Base-by-base conservation (phyloP, 345 rosid genomes). In the Boechera divaricarpa region DNA sequence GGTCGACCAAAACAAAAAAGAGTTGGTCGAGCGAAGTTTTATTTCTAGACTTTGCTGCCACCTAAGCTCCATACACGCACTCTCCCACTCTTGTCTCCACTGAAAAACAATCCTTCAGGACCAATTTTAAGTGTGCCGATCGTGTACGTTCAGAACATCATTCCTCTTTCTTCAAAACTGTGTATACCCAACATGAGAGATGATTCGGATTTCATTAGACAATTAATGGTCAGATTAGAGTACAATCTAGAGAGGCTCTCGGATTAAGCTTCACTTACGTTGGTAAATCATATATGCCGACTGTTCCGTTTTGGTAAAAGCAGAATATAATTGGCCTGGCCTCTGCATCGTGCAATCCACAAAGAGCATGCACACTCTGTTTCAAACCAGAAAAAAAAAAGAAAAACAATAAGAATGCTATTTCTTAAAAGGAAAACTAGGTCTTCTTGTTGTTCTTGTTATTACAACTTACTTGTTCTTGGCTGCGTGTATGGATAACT, bases 21-120 rank as follows among this genome's bases (percentile, higher is more conserved):
- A 35, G 10, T 21, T 60, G 48, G 32, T 61, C 38, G 9, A 35
- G 6, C 49, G 62, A 38, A 61, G 9, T 42, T 47, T 13, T 29
- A 21, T 44, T 11, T 26, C 39, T 47, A 65, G 10, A 5, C n/a
- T 65, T 47, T 47, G 41, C 41, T 18, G 13, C 35, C 24, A 38
- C 35, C 44, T 67, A 73, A 73, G 49, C 15, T 79, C 82, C 82
- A 67, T 4, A 79, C 75, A 58, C 78, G 68, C 49, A 79, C 6
- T 41, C 33, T 72, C 15, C 90, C 91, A 48, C 68, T 76, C 44
- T 77, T 84, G 47, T 89, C 94, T 13, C 94, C 90, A 0, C 83
- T 83, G 68, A 87, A 89, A 42, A 87, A 75, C 3, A 84, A 69
- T 21, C 84, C 81, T 12, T 54, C 79, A 2, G 86, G 83, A 77